These are phyloP conservation scores for Fallopia convolvulus DNA, from an alignment of 148 eudicot genomes.

Conservation along the genomic window DNA sequence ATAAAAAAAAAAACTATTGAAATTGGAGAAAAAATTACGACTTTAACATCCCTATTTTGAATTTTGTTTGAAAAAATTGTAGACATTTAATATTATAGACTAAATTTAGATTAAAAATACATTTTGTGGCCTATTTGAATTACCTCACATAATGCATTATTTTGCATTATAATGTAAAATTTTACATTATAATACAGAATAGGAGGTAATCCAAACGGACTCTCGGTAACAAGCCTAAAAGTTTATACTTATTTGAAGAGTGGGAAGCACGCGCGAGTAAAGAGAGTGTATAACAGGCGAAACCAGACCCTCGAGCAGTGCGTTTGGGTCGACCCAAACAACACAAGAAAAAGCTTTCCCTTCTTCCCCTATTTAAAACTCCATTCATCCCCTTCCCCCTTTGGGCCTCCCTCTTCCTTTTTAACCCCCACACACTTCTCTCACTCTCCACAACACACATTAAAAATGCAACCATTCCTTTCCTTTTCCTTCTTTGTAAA, in stretches of 20 bases:
- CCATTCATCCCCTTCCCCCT: neutral
- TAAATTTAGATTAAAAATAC: too few relatives aligned
- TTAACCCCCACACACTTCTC: neutral
- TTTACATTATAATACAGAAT: too few relatives aligned
- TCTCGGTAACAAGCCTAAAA: too few relatives aligned
- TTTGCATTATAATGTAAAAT: too few relatives aligned
- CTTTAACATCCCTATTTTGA: too few relatives aligned
- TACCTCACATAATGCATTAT: too few relatives aligned
- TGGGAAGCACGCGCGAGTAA: neutral
- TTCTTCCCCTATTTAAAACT: neutral
- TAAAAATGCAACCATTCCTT: neutral
- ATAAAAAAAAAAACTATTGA: neutral
- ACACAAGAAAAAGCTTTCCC: neutral
- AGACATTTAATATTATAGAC: too few relatives aligned
- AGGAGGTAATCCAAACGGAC: too few relatives aligned
- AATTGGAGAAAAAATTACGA: neutral
- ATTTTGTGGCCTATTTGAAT: too few relatives aligned
- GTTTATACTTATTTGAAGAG: neutral
- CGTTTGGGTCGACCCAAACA: slow-evolving; percentile 1
- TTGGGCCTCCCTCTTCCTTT: neutral
- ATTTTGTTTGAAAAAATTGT: too few relatives aligned
- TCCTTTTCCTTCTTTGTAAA: neutral
- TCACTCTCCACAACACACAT: neutral
- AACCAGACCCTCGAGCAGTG: slow-evolving; percentile 1
- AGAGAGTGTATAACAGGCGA: neutral